A percentile compares a stretch with the other conserved stretches of the same genome.
These are phyloP conservation scores for Scheffersomyces parashehatae DNA, from an alignment of 1,139 yeast species.

Conservation along the genomic window DNA sequence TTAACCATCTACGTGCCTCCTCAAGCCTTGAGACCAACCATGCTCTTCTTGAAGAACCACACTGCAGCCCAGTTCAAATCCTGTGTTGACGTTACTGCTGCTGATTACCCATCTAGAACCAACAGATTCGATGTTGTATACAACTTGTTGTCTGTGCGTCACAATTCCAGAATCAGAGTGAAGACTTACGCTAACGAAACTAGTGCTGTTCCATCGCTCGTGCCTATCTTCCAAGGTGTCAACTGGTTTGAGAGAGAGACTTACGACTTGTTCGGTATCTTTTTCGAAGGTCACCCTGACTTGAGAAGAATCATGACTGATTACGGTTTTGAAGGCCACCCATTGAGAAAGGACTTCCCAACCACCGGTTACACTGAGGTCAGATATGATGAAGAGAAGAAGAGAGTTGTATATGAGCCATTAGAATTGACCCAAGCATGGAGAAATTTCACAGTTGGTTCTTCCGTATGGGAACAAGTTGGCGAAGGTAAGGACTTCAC, in stretches of 20 bases:
- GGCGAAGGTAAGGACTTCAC: constrained; percentile 84
- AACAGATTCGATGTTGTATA: constrained; percentile 88
- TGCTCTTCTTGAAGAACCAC: constrained; percentile 73
- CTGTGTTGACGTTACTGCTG: constrained; percentile 82
- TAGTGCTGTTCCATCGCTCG: constrained; percentile 76
- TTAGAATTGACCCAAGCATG: constrained; percentile 89
- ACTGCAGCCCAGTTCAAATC: constrained; percentile 79
- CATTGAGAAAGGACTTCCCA: constrained; percentile 90
- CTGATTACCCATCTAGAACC: constrained; percentile 80
- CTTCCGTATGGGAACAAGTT: constrained; percentile 90
- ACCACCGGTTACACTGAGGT: constrained; percentile 90
- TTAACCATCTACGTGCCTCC: constrained; percentile 78
- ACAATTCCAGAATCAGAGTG: constrained; percentile 84
- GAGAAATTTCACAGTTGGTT: constrained; percentile 86
- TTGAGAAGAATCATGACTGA: constrained; percentile 89
- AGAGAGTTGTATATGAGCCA: constrained; percentile 87
- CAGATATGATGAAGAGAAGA: constrained; percentile 87
- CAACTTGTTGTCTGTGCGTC: constrained; percentile 77
- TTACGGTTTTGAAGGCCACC: constrained; percentile 92
- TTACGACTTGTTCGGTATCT: constrained; percentile 81
- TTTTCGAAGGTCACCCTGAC: constrained; percentile 88
- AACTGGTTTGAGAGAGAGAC: constrained; percentile 93
- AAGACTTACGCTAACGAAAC: constrained; percentile 87
- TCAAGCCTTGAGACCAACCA: constrained; percentile 66
- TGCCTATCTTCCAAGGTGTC: constrained; percentile 72